These are phyloP conservation scores for Globisporangium uncinulatum DNA, from an alignment of 352 stramenopile genomes.

Conservation along the genomic window DNA sequence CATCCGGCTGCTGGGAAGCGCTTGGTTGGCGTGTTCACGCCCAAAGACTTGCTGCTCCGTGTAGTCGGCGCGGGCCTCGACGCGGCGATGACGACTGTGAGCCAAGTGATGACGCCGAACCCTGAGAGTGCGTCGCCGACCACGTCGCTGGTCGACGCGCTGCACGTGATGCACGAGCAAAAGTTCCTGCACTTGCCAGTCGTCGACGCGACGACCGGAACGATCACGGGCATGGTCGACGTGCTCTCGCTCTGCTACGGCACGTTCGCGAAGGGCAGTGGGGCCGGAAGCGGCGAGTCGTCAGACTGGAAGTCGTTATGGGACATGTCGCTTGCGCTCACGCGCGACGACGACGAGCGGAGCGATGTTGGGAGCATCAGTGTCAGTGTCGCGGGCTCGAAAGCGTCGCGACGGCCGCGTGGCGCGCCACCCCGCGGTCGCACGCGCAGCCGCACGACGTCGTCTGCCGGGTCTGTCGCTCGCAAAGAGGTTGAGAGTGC, in stretches of 20 bases:
- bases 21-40: conserved; percentile 96
- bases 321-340: conserved; percentile 82
- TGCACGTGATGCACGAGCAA: conserved; percentile 98
- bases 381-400: conserved; percentile 52
- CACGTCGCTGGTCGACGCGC: conserved; percentile 93
- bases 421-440: conserved; percentile 24
- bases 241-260: conserved; percentile 87
- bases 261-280: conserved; percentile 71
- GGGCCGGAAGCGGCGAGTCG: conserved; percentile 43
- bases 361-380: conserved; percentile 59
- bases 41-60: conserved; percentile 96
- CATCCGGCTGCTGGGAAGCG: conserved; percentile 43
- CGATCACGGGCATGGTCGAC: conserved; percentile 83
- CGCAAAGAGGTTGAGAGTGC: conserved; percentile 56
- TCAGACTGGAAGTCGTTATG: conserved; percentile 86
- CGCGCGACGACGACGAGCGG: conserved; percentile 63
- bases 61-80: conserved; percentile 91
- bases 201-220: conserved; percentile 72
- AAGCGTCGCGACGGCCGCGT: conserved; percentile 24
- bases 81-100: conserved; percentile 86
- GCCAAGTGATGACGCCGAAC: conserved; percentile 95
- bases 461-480: conserved; percentile 41
- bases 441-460: conserved; percentile 33
- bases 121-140: conserved; percentile 91
- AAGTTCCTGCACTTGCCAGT: conserved; percentile 97